Percentiles rank a stretch among this genome's conserved stretches.
phyloP scores from a whole-genome alignment of 148 eudicot genomes.

The Nyssa sinensis region DNA sequence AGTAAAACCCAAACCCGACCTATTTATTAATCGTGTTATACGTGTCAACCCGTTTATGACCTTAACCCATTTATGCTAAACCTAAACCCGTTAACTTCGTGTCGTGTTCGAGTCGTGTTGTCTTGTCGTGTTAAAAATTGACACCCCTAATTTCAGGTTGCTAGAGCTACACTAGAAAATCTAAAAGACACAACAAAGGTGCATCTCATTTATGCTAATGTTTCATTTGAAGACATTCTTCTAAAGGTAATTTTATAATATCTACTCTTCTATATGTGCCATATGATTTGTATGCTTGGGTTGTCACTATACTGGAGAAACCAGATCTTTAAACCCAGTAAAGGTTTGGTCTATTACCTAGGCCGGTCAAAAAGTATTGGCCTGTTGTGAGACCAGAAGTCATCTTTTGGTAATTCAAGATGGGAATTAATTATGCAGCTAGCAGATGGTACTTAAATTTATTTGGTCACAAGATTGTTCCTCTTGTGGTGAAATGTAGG shows the following conservation, averaged over 20 bases:
- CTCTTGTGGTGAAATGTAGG: too few species aligned
- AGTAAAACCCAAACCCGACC: too few species aligned
- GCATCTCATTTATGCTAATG: constrained; percentile 80
- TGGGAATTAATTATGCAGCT: neutral
- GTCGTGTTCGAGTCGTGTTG: too few species aligned
- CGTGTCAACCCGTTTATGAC: too few species aligned
- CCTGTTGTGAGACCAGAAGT: neutral
- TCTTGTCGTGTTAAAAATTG: too few species aligned
- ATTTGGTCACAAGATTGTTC: neutral
- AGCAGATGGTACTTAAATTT: neutral
- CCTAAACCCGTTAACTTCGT: too few species aligned
- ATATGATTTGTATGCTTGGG: neutral
- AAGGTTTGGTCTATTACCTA: too few species aligned
- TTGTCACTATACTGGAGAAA: neutral
- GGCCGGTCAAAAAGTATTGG: neutral
- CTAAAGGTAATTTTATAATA: constrained; percentile 51
- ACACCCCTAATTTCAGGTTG: constrained; percentile 60
- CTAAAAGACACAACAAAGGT: constrained; percentile 73
- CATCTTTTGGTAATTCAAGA: neutral
- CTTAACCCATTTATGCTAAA: too few species aligned
- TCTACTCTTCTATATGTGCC: neutral
- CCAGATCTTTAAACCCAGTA: too few species aligned
- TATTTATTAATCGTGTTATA: too few species aligned
- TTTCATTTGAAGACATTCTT: constrained; percentile 79
- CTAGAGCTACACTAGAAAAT: constrained; percentile 86